Conservation (phyloP, 371 early-diverging fungal genomes). For the Mortierella sp. region DNA sequence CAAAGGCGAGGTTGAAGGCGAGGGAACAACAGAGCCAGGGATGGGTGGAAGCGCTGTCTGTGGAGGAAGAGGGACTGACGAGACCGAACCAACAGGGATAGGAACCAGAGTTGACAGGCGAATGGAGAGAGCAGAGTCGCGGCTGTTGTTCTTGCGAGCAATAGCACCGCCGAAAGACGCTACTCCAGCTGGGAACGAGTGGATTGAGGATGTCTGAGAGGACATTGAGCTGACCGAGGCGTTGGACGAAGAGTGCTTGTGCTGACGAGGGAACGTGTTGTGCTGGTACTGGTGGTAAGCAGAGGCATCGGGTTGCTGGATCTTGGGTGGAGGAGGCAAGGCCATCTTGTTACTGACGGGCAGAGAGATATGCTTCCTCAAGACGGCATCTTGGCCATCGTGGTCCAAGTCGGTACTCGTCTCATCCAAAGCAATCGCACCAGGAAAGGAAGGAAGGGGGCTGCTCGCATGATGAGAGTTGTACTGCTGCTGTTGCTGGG, state of each 20-base stretch:
- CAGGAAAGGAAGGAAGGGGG: background rate
- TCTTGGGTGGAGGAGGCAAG: constrained; percentile 30
- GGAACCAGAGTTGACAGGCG: constrained; percentile 31
- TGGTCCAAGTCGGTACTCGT: background rate
- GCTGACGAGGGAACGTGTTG: constrained; percentile 22
- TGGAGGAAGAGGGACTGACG: constrained; percentile 30
- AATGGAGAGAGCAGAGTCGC: constrained; percentile 22
- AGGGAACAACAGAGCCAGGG: constrained; percentile 9
- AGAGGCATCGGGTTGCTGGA: constrained; percentile 28
- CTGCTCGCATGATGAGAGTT: background rate
- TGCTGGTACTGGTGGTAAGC: constrained; percentile 12
- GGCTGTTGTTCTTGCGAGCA: constrained; percentile 17
- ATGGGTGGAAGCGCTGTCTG: constrained; percentile 41
- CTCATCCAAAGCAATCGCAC: background rate
- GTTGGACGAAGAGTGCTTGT: constrained; percentile 39
- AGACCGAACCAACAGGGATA: constrained; percentile 25
- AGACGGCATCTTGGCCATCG: background rate
- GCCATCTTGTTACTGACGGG: constrained; percentile 2
- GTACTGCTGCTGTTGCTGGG: constrained; percentile 6
- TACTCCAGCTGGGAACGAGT: constrained; percentile 4
- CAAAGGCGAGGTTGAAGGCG: background rate
- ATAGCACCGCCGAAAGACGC: constrained; percentile 21
- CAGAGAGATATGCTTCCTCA: constrained; percentile 9
- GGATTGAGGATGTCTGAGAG: constrained; percentile 25
- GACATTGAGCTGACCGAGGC: constrained; percentile 37